Base-by-base conservation (phyloP, 1,284 basidiomycete species). In the Puccinia polysora region DNA sequence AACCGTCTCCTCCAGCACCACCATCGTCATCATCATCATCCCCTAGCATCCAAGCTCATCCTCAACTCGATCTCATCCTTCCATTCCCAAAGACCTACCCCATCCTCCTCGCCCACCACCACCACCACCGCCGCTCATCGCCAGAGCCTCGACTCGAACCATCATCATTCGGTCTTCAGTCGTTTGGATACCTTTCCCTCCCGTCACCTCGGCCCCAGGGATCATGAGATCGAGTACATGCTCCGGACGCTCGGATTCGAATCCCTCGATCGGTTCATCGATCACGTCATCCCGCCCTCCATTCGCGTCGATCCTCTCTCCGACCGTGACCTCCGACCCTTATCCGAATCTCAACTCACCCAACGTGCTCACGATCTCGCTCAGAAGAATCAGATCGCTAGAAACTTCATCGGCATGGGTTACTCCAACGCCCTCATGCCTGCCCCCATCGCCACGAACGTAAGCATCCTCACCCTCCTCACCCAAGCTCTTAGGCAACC, bases 321-420 rank as follows among this genome's bases (percentile, higher is more conserved):
- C 78, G 85, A 91, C 77, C 81, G 83, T 30, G 84, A 84, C 49
- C 89, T 96, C 74, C 84, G 85, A 3, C 83, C 89, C 0, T 83
- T 91, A 73, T 91, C 89, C 80, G 96, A 98, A 82, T 86, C 88
- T 15, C 89, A 98, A 82, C 84, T 98, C 49, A 83, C 88, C 67
- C 81, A 83, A 52, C 84, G 90, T 64, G 92, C 89, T 2, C 87
- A 87, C 78, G 85, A 86, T 77, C 83, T 97, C 28, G 92, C 88
- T 20, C 81, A 79, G 36, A 83, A 86, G 80, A 97, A 98, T 82
- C 86, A 87, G 81, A 82, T 85, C 7, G 88, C 88, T 81, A 91
- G 89, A 84, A 93, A 88, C 78, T 95, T 92, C 80, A 98, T 97
- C 79, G 95, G 95, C 52, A 92, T 97, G 92, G 95, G 95, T 72